Evolutionary conservation across 805 yeast genomes (phyloP), one percentile per base, ranked within the genome.

Genomic region (Yarrowia osloensis): DNA sequence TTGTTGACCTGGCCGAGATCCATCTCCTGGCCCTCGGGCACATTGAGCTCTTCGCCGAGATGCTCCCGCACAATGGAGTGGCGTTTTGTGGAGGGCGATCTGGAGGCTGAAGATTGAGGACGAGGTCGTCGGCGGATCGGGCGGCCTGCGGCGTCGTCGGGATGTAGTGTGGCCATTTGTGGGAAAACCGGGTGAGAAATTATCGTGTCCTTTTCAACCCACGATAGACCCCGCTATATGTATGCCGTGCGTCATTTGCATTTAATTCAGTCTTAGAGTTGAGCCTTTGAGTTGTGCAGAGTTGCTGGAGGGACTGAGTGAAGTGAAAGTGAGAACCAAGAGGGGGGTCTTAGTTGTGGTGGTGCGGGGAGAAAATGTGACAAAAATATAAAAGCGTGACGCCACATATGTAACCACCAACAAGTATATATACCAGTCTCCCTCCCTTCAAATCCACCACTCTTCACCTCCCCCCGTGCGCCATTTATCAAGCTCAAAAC

Each of bases 211-310:
- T 17, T 19, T 9, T 40, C 4, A n/a, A n/a, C n/a, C 21, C 54
- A 12, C 37, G 54, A 49, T 49, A 49, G 37, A 6, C 57, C 57
- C 63, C 47, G 24, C 63, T 57, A 39, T 57, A 57, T 57, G 49
- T 39, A 57, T 37, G 47, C 49, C 37, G 44, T 54, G 61, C 61
- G 61, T 54, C 63, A 57, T 39, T 57, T 39, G 49, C 63, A 39
- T 26, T 13, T 35, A 33, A 17, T 29, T 12, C 24, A 28, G n/a
- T n/a, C n/a, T n/a, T 49, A 28, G 54, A 49, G 54, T 49, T 49
- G 8, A n/a, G n/a, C n/a, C n/a, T n/a, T n/a, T n/a, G n/a, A n/a
- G n/a, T n/a, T n/a, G n/a, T n/a, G n/a, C n/a, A n/a, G n/a, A n/a
- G n/a, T n/a, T n/a, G n/a, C n/a, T n/a, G n/a, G n/a, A n/a, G n/a